Evolutionary conservation across 495 filamentous ascomycete species (phyloP).

Genomic region (Tuber brumale): DNA sequence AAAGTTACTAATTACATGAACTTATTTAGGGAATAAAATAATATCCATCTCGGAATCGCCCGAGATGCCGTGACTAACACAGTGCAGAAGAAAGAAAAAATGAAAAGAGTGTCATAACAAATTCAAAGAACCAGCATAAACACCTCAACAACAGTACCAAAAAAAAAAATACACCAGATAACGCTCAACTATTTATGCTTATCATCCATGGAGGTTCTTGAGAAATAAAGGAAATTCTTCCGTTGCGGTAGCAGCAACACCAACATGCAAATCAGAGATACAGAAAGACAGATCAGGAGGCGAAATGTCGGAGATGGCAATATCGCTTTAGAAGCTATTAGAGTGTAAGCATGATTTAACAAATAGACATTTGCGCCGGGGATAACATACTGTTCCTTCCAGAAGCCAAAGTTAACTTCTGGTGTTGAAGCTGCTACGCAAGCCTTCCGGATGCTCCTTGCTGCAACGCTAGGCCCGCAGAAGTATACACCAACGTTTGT

Average conservation of each 20-base stretch:
- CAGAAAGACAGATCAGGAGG: conserved; percentile 22
- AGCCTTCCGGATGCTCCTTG: conserved; percentile 77
- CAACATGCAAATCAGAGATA: conserved; percentile 17
- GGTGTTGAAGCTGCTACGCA: conserved; percentile 60
- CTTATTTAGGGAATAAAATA: conserved; percentile 3
- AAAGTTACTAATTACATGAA: conserved; percentile 7
- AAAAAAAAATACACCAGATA: conserved; percentile 24
- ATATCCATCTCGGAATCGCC: neutral
- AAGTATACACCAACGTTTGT: conserved; percentile 97
- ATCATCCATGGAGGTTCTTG: conserved; percentile 10
- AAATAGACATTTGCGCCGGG: conserved; percentile 16
- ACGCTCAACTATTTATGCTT: conserved; percentile 24
- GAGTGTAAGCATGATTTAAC: conserved; percentile 9
- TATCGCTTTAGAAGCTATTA: conserved; percentile 23
- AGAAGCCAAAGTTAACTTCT: conserved; percentile 92
- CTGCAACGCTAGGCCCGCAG: conserved; percentile 77
- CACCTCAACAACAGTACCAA: conserved; percentile 23
- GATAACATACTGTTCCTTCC: conserved; percentile 74
- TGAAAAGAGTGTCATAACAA: conserved; percentile 4
- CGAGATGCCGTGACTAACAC: neutral
- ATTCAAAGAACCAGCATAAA: conserved; percentile 29
- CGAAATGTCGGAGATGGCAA: conserved; percentile 2
- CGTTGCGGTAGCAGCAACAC: conserved; percentile 9
- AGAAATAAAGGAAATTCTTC: conserved; percentile 17
- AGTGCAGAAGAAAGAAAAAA: conserved; percentile 21